phyloP scores from a whole-genome alignment of 2,329 filamentous ascomycete genomes.

The Calonectria naviculata region DNA sequence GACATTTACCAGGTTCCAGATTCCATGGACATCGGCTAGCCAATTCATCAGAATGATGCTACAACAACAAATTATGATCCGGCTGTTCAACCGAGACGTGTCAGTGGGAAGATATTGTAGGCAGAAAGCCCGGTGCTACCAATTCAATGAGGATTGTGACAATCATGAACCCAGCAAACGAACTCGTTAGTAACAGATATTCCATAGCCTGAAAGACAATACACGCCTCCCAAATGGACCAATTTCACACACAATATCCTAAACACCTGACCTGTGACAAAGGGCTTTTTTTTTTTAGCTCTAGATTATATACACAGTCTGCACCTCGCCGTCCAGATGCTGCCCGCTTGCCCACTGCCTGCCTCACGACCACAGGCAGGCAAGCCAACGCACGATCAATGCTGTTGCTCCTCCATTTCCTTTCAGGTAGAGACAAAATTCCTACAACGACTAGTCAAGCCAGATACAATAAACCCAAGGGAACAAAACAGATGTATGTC shows the following conservation, averaged over 20 bases:
- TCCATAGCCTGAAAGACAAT: background rate
- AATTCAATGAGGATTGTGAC: background rate
- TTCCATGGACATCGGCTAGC: too few relatives aligned
- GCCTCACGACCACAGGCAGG: background rate
- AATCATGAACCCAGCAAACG: background rate
- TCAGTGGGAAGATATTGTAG: too few relatives aligned
- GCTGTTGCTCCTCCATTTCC: constrained; percentile 3
- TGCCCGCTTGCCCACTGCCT: constrained; percentile 9
- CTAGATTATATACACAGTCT: constrained; percentile 44
- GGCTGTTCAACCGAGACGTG: background rate
- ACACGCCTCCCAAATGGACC: background rate
- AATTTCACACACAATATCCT: constrained; percentile 5
- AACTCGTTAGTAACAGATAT: background rate
- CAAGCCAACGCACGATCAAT: constrained; percentile 12
- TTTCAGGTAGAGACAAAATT: constrained; percentile 7
- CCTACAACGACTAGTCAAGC: constrained; percentile 19
- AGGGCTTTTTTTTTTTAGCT: constrained; percentile 39
- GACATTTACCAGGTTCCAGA: too few relatives aligned
- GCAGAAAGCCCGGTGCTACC: background rate
- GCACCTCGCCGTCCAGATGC: constrained; percentile 29
- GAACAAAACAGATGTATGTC: constrained; percentile 21
- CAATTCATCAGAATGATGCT: too few relatives aligned
- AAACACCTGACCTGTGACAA: constrained; percentile 33
- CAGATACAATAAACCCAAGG: constrained; percentile 23
- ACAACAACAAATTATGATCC: too few relatives aligned